Conservation (phyloP, 257 asterid genomes). For the Euphrasia confusa region DNA sequence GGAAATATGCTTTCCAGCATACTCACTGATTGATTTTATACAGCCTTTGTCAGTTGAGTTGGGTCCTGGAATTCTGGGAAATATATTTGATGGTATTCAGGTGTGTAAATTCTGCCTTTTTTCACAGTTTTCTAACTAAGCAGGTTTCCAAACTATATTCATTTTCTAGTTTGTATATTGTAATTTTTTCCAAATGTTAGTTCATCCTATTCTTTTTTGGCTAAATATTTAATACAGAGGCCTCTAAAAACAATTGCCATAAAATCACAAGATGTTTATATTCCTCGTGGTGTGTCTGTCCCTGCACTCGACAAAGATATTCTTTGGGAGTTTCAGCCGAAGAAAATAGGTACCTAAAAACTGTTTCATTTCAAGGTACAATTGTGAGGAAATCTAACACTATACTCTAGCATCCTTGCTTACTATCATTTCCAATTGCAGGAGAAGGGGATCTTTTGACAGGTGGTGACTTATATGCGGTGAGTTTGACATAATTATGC, state of each 20-base stretch:
- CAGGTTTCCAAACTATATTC: slow-evolving; percentile 10
- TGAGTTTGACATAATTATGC: slow-evolving; percentile 40
- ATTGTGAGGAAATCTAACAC: slow-evolving; percentile 2
- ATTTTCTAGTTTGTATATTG: slow-evolving; percentile 11
- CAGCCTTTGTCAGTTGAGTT: slow-evolving; percentile 96
- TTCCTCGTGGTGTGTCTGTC: slow-evolving; percentile 99
- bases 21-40: slow-evolving; percentile 16
- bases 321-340: slow-evolving; percentile 95
- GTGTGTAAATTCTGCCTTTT: slow-evolving; percentile 31
- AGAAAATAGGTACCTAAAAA: slow-evolving; percentile 60
- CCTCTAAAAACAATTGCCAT: slow-evolving; percentile 93
- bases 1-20: neutral
- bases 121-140: neutral
- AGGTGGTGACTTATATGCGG: slow-evolving; percentile 95
- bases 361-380: slow-evolving; percentile 18
- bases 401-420: slow-evolving; percentile 13
- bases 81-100: slow-evolving; percentile 97
- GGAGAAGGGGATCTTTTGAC: slow-evolving; percentile 96
- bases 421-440: slow-evolving; percentile 31
- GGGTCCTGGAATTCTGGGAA: slow-evolving; percentile 97
- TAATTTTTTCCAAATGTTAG: slow-evolving; percentile 12
- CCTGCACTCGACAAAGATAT: slow-evolving; percentile 96
- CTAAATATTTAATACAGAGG: slow-evolving; percentile 54
- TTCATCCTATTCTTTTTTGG: slow-evolving; percentile 20
- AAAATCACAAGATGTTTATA: slow-evolving; percentile 95